Base-by-base conservation (phyloP, 345 rosid genomes). In the Ceriops decandra region DNA sequence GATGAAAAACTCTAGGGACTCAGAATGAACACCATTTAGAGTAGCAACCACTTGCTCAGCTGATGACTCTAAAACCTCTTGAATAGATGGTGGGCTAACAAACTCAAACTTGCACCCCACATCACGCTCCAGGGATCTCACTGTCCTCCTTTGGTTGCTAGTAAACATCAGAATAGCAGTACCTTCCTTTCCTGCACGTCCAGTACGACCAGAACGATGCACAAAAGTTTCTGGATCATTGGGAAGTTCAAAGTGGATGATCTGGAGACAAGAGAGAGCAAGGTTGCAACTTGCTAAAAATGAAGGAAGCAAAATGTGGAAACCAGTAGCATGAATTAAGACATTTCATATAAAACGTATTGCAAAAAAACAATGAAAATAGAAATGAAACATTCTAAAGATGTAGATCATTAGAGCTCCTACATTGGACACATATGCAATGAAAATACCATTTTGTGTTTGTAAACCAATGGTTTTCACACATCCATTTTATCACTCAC, bases 171-270 rank as follows among this genome's bases (percentile, higher is more conserved):
- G 81, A 82, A 95, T 80, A 56, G 97, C 93, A 79, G 87, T 82
- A 72, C 99, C 99, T 87, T 85, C 89, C 81, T 95, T 95, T 71
- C 99, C 99, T 15, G 97, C 99, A 49, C 96, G 97, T 57, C 99
- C 99, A 61, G 99, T 95, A 77, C 97, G 97, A 32, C 97, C 99
- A 72, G 99, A 95, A 65, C 98, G 96, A 74, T 91, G 98, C 77
- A 93, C 99, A 87, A 95, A 95, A 38, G 97, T 88, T 80, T 95
- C 99, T 20, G 97, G 81, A 72, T 89, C 99, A 82, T 95, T 95
- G 30, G 99, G 99, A 80, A 95, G 93, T 75, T 95, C 97, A 72
- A 88, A 95, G 78, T 95, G 97, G 82, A 95, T 91, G 64, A 95
- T 33, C 99, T 95, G 88, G 63, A 72, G 36, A 68, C 58, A 62